These are phyloP conservation scores for Aspergillus bertholletiae DNA, from an alignment of 495 filamentous ascomycete genomes.

Conservation along the genomic window DNA sequence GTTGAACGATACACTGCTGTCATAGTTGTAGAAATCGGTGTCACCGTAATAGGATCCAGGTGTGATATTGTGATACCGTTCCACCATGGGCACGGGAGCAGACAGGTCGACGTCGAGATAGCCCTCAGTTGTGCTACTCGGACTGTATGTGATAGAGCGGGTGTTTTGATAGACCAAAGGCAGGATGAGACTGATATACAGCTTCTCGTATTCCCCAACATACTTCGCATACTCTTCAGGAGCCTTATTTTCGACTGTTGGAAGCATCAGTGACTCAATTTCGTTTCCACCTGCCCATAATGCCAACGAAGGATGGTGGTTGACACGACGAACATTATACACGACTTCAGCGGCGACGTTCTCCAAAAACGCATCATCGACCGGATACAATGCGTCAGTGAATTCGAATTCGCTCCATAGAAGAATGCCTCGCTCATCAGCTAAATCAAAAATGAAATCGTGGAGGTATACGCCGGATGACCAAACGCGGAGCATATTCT, in stretches of 20 bases:
- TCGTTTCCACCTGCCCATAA: slow-evolving; percentile 69
- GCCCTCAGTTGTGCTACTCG: slow-evolving; percentile 65
- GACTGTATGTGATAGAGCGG: slow-evolving; percentile 63
- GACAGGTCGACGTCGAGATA: slow-evolving; percentile 57
- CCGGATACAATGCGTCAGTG: slow-evolving; percentile 61
- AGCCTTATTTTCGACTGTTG: slow-evolving; percentile 36
- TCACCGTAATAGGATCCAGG: slow-evolving; percentile 59
- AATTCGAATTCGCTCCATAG: slow-evolving; percentile 70
- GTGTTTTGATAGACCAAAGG: slow-evolving; percentile 62
- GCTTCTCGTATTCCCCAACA: slow-evolving; percentile 54
- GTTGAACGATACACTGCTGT: slow-evolving; percentile 54
- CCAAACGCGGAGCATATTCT: slow-evolving; percentile 72
- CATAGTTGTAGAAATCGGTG: slow-evolving; percentile 69
- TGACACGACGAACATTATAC: slow-evolving; percentile 61
- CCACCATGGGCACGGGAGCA: slow-evolving; percentile 52
- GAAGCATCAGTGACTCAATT: slow-evolving; percentile 55
- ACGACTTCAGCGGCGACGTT: slow-evolving; percentile 55
- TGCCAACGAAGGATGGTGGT: slow-evolving; percentile 66
- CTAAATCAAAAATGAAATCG: slow-evolving; percentile 67
- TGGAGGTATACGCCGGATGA: slow-evolving; percentile 60
- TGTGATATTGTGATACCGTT: slow-evolving; percentile 58
- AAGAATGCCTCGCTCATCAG: slow-evolving; percentile 61
- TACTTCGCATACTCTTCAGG: slow-evolving; percentile 47
- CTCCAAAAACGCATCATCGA: slow-evolving; percentile 52
- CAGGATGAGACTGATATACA: slow-evolving; percentile 59